Conservation (phyloP, 345 rosid species). For the Capsella bursapastoris region DNA sequence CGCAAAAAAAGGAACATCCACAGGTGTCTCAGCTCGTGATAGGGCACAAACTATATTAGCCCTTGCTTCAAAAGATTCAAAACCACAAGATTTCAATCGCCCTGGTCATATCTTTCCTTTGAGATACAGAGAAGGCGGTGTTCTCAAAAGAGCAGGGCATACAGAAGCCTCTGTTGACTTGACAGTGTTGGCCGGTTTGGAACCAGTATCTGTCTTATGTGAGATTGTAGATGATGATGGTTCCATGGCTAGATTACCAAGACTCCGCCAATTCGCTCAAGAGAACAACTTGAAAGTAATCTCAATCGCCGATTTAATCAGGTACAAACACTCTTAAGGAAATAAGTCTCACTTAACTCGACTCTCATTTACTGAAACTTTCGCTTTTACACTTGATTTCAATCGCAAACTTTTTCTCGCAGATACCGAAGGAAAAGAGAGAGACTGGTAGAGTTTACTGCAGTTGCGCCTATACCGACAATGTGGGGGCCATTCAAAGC, state of each 20-base stretch:
- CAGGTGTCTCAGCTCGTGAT: slow-evolving; percentile 91
- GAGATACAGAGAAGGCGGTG: slow-evolving; percentile 88
- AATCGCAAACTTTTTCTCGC: slow-evolving; percentile 10
- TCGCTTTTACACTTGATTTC: background rate
- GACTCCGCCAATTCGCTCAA: slow-evolving; percentile 68
- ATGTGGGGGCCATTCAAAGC: slow-evolving; percentile 93
- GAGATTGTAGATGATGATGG: slow-evolving; percentile 98
- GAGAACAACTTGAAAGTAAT: slow-evolving; percentile 70
- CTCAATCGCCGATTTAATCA: slow-evolving; percentile 85
- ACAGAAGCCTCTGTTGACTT: slow-evolving; percentile 96
- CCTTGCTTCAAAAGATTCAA: slow-evolving; percentile 77
- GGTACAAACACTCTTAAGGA: slow-evolving; percentile 47
- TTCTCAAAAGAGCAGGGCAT: slow-evolving; percentile 95
- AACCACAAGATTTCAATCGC: slow-evolving; percentile 78
- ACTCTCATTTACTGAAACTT: background rate
- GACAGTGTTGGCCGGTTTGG: slow-evolving; percentile 76
- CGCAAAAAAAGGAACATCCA: slow-evolving; percentile 74
- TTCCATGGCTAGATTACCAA: slow-evolving; percentile 96
- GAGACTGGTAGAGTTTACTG: slow-evolving; percentile 69
- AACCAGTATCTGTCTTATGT: slow-evolving; percentile 78
- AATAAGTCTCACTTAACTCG: background rate
- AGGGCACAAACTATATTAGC: slow-evolving; percentile 74
- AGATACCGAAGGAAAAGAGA: slow-evolving; percentile 91
- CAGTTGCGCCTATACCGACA: slow-evolving; percentile 81
- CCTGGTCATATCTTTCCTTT: slow-evolving; percentile 93